These are phyloP conservation scores for Coemansia sp. DNA, from an alignment of 192 early-diverging fungal species.

Conservation along the genomic window DNA sequence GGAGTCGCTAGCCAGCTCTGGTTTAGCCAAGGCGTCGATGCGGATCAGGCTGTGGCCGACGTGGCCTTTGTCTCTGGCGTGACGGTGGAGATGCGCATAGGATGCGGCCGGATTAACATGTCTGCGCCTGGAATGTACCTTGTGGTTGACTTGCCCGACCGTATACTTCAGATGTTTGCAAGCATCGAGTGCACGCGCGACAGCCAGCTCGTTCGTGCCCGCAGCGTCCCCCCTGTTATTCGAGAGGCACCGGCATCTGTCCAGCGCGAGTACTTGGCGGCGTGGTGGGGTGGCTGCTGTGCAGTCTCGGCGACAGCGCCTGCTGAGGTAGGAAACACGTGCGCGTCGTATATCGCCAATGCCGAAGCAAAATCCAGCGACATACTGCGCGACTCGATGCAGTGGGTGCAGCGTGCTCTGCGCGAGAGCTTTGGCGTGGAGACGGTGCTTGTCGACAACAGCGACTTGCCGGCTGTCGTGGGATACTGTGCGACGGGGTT, in stretches of 20 bases:
- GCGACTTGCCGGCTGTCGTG: neutral
- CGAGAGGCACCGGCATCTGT: constrained; percentile 28
- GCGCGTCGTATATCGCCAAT: neutral
- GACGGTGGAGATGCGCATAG: neutral
- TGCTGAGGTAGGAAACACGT: neutral
- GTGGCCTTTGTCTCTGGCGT: constrained; percentile 12
- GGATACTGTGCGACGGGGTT: neutral
- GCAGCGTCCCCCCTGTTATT: neutral
- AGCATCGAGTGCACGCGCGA: neutral
- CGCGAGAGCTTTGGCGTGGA: constrained; percentile 1
- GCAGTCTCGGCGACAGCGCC: neutral
- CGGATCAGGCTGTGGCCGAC: constrained; percentile 31
- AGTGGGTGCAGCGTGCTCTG: constrained; percentile 13
- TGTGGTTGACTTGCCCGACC: constrained; percentile 16
- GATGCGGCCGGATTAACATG: neutral
- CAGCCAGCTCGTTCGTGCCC: neutral
- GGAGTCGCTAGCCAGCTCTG: constrained; percentile 4
- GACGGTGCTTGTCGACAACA: neutral
- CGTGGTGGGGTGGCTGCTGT: constrained; percentile 42
- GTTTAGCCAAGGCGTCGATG: constrained; percentile 10
- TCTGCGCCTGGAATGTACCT: neutral
- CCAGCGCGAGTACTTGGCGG: constrained; percentile 50
- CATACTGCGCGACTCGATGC: neutral
- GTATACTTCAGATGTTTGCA: neutral
- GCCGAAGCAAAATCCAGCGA: neutral